Conservation (phyloP, 805 yeast genomes). For the Schizosaccharomyces cryophilus region DNA sequence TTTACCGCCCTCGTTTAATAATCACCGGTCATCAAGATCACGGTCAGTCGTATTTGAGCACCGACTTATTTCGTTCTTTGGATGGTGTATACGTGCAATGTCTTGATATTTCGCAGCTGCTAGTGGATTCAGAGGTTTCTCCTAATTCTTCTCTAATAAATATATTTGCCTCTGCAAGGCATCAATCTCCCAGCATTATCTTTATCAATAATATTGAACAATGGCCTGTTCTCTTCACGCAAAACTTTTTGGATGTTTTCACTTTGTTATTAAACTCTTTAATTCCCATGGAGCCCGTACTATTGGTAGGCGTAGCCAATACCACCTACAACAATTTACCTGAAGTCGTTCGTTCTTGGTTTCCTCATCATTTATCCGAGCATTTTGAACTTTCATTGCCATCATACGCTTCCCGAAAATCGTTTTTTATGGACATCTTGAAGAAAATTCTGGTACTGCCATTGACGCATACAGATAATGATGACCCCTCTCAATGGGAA, state of each 20-base stretch:
- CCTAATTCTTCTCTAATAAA: constrained; percentile 43
- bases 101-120: constrained; percentile 52
- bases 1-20: constrained; percentile 55
- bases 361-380: constrained; percentile 20
- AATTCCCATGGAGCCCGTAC: constrained; percentile 41
- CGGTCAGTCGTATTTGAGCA: constrained; percentile 68
- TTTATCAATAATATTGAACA: constrained; percentile 59
- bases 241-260: constrained; percentile 43
- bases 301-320: constrained; percentile 49
- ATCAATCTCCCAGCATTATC: constrained; percentile 67
- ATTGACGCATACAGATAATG: not conserved
- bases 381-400: not conserved
- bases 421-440: not conserved
- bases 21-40: constrained; percentile 50
- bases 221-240: constrained; percentile 44
- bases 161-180: constrained; percentile 57
- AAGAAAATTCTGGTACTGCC: not conserved
- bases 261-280: constrained; percentile 41
- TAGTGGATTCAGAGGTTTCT: constrained; percentile 47
- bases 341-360: constrained; percentile 26
- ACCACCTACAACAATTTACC: constrained; percentile 17
- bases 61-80: constrained; percentile 54
- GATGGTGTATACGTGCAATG: constrained; percentile 82
- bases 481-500: no score
- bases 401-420: not conserved